phyloP scores from a whole-genome alignment of 129 eudicot genomes.

The Tagetes erecta region DNA sequence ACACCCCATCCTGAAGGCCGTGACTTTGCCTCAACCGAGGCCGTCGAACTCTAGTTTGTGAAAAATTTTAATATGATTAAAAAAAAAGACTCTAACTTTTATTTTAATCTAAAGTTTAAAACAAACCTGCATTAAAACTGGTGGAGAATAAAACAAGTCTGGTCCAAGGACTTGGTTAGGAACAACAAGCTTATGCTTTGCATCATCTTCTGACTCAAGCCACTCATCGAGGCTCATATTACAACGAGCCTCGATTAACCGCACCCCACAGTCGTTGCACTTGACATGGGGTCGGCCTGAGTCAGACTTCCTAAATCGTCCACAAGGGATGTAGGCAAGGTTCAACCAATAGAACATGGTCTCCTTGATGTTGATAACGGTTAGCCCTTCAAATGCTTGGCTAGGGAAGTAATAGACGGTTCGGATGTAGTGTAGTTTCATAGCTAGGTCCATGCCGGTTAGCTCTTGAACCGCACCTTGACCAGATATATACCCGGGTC shows the following conservation, averaged over 20 bases:
- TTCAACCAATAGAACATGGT: constrained; percentile 59
- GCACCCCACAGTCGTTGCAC: constrained; percentile 88
- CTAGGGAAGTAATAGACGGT: constrained; percentile 55
- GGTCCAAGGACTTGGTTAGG: constrained; percentile 61
- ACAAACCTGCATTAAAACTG: constrained; percentile 61
- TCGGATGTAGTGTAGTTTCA: constrained; percentile 83
- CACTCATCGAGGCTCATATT: constrained; percentile 60
- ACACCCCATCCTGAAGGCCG: no score
- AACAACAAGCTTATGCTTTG: constrained; percentile 47
- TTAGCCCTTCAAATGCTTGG: constrained; percentile 52
- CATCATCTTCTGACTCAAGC: constrained; percentile 46
- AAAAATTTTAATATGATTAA: no score
- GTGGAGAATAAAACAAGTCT: constrained; percentile 66
- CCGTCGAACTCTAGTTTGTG: no score
- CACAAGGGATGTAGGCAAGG: constrained; percentile 48
- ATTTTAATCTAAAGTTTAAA: not conserved
- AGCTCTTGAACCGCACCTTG: constrained; percentile 56
- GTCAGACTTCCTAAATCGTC: constrained; percentile 61
- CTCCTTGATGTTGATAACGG: constrained; percentile 51
- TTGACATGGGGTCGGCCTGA: constrained; percentile 71
- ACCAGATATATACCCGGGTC: constrained; percentile 61
- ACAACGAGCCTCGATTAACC: constrained; percentile 70
- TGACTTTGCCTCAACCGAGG: no score
- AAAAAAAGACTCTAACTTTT: no score
- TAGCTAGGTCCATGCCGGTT: constrained; percentile 68